Evolutionary conservation across 805 yeast genomes (phyloP).

Genomic region (Komagataella ulmi): DNA sequence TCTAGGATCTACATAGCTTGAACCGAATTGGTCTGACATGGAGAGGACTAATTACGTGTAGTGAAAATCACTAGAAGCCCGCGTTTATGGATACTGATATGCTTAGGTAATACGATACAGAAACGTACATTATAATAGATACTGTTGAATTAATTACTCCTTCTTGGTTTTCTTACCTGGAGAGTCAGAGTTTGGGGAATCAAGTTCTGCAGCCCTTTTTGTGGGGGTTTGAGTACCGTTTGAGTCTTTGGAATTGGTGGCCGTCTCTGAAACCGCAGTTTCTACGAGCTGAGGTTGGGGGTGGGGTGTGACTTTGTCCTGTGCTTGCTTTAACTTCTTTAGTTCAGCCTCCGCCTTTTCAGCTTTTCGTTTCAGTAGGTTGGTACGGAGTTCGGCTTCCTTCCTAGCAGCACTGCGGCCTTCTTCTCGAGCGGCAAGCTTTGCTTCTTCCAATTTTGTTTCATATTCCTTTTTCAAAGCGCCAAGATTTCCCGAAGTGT

Average conservation of each 20-base stretch:
- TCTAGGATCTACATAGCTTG: not conserved
- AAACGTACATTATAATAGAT: too few relatives aligned
- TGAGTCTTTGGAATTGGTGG: not conserved
- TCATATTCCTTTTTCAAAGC: constrained; percentile 9
- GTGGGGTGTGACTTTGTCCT: not conserved
- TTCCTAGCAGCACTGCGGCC: constrained; percentile 37
- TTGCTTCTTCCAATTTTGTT: constrained; percentile 2
- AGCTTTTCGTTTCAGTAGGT: constrained; percentile 39
- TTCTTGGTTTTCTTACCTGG: not conserved
- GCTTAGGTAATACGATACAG: not conserved
- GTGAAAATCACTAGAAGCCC: not conserved
- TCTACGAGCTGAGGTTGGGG: not conserved
- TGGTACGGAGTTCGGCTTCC: constrained; percentile 44
- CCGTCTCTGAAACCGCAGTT: too few relatives aligned
- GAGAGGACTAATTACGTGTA: not conserved
- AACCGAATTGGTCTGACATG: not conserved
- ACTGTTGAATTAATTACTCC: too few relatives aligned
- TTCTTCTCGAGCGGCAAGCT: constrained; percentile 17
- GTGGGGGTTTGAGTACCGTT: not conserved
- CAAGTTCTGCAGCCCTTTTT: not conserved
- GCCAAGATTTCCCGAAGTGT: constrained; percentile 3
- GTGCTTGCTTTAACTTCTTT: constrained; percentile 6
- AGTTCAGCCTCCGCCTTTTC: constrained; percentile 32
- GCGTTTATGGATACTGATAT: not conserved
- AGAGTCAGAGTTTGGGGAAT: not conserved